These are phyloP conservation scores for Plasmodium gonderi DNA, from an alignment of 169 alveolate species.

Conservation along the genomic window DNA sequence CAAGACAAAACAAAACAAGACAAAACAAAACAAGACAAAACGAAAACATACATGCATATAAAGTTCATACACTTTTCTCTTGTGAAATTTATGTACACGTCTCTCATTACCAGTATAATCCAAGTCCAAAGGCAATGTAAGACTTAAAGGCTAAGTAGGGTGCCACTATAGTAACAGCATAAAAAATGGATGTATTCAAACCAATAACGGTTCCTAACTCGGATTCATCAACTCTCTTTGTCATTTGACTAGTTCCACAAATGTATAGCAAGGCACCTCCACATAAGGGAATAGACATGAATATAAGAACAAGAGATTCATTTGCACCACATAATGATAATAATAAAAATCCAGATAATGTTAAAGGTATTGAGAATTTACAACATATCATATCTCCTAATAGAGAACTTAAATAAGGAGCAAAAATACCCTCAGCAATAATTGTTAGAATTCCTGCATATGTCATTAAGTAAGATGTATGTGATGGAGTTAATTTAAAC, in stretches of 20 bases:
- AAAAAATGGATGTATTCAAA: constrained; percentile 45
- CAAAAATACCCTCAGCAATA: constrained; percentile 51
- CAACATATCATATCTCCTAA: constrained; percentile 63
- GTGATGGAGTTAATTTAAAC: constrained; percentile 69
- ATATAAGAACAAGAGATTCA: constrained; percentile 31
- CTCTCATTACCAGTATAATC: constrained; percentile 24
- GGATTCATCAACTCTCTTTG: constrained; percentile 57
- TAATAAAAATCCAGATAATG: constrained; percentile 41
- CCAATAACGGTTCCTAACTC: constrained; percentile 66
- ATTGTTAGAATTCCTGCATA: constrained; percentile 63
- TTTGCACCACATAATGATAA: constrained; percentile 65
- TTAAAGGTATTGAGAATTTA: constrained; percentile 46
- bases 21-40: background rate
- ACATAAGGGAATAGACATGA: constrained; percentile 61
- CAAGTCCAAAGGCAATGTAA: constrained; percentile 39
- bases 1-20: background rate
- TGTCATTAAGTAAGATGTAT: constrained; percentile 61
- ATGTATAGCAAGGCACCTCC: constrained; percentile 70
- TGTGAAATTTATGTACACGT: background rate
- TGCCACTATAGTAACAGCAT: constrained; percentile 59
- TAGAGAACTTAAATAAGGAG: constrained; percentile 49
- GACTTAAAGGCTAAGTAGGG: constrained; percentile 64
- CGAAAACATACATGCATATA: background rate
- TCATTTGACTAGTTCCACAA: constrained; percentile 74
- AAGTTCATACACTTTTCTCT: background rate